Evolutionary conservation across 2,329 filamentous ascomycete species (phyloP), one percentile per base, ranked within the genome.

Genomic region (Grosmannia penicillata): DNA sequence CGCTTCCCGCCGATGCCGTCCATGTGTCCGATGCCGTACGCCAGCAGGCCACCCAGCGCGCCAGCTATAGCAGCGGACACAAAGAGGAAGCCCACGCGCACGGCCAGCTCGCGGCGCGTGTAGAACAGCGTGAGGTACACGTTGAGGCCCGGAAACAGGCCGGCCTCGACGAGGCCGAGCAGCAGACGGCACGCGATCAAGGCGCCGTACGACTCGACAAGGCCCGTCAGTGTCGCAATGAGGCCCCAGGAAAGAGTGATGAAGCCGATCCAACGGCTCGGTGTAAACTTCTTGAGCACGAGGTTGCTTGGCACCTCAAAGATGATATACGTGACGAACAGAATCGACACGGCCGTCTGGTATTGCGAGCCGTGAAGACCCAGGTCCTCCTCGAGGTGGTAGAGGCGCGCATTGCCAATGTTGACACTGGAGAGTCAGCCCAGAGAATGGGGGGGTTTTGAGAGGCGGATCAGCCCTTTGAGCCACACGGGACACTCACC

Each of bases 51-150:
- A 6, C 82, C 81, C 19, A 75, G 69, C 1, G 78, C 81, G 3
- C 82, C 82, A 0, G 80, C 78, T 4, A 83, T 61, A 2, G 82
- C 80, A 1, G 80, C 71, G 31, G 67, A 72, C 36, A 80, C 75
- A 51, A 85, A 84, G 1, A 86, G 65, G 47, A 82, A 84, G 2
- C 77, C 78, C 4, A 84, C 75, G 3, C 82, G 72, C 30, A 84
- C 57, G 5, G 78, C 80, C 2, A 85, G 67, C 55, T 86, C 81
- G 22, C 68, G 66, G 50, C 79, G 80, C 33, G 74, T 80, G 58
- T 86, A 86, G 62, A 83, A 85, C 46, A 84, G 70, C 0, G 80
- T 84, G 15, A 86, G 63, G 47, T 83, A 83, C 15, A 79, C 58
- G 6, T 71, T 75, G 46, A 81, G 57, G 0, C 79, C 78, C 0